phyloP scores from a whole-genome alignment of 1,284 basidiomycete species.

The Salmacisia buchloeana region DNA sequence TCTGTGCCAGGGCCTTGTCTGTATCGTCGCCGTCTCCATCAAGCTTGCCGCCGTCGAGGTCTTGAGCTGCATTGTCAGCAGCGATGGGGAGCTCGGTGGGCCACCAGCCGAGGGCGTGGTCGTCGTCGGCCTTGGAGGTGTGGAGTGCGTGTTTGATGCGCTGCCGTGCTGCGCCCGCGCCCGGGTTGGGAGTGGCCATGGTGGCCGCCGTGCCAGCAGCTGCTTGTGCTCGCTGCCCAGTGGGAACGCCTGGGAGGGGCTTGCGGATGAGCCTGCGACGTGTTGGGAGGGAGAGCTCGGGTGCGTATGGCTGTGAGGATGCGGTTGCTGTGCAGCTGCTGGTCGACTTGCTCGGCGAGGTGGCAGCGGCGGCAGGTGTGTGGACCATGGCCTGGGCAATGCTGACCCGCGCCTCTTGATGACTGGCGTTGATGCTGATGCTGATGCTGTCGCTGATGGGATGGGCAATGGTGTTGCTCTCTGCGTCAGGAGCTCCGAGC shows the following conservation, averaged over 20 bases:
- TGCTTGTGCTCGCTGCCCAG: not conserved
- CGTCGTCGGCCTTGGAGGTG: conserved; percentile 17
- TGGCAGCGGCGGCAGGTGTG: too few relatives aligned
- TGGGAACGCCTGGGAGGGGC: conserved; percentile 33
- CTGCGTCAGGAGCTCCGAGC: too few relatives aligned
- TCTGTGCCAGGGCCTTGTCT: too few relatives aligned
- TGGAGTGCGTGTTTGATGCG: conserved; percentile 3
- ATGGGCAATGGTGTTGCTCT: too few relatives aligned
- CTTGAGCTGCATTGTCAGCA: not conserved
- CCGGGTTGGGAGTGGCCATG: not conserved
- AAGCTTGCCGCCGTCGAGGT: not conserved
- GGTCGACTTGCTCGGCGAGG: not conserved
- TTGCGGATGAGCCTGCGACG: conserved; percentile 38
- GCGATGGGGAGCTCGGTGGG: conserved; percentile 17
- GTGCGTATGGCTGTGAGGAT: not conserved
- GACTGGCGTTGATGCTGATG: too few relatives aligned
- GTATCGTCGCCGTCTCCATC: not conserved
- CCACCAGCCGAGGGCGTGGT: conserved; percentile 28
- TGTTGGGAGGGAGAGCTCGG: conserved; percentile 32
- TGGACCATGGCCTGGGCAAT: too few relatives aligned
- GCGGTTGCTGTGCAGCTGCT: not conserved
- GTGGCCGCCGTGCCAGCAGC: not conserved
- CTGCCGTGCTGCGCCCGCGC: not conserved
- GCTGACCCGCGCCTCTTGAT: too few relatives aligned
- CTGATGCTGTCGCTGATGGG: too few relatives aligned